Percentiles rank a stretch among this genome's conserved stretches.
phyloP scores from a whole-genome alignment of 2,329 filamentous ascomycete genomes.

The Aureobasidium namibiae region DNA sequence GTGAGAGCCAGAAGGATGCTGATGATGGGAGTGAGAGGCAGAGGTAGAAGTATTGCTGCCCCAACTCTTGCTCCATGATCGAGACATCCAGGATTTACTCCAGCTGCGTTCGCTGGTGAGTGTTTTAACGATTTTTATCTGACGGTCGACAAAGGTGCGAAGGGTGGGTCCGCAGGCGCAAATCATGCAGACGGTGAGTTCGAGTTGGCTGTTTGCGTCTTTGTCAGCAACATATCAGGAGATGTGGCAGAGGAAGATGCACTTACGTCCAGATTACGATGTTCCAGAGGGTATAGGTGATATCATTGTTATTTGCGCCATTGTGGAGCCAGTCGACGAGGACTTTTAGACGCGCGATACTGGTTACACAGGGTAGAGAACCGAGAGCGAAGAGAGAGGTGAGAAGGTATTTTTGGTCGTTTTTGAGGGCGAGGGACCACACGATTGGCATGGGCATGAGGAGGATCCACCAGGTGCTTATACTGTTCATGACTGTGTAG shows the following conservation, averaged over 20 bases:
- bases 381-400: constrained; percentile 43
- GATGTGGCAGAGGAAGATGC: too few relatives aligned
- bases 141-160: constrained; percentile 10
- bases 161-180: constrained; percentile 9
- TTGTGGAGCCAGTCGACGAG: neutral
- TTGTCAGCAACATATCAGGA: neutral
- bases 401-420: constrained; percentile 46
- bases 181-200: constrained; percentile 11
- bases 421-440: constrained; percentile 27
- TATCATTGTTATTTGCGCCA: neutral
- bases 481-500: constrained; percentile 8
- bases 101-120: neutral
- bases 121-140: constrained; percentile 4
- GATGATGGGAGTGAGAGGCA: neutral
- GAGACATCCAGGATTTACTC: neutral
- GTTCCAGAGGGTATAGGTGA: neutral
- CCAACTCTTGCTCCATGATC: neutral
- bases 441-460: constrained; percentile 10
- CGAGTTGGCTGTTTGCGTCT: neutral
- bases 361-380: constrained; percentile 4
- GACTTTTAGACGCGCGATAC: neutral
- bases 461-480: constrained; percentile 7
- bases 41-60: neutral
- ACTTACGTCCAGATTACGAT: constrained; percentile 9
- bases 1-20: neutral